Evolutionary conservation across 345 rosid genomes (phyloP).

Genomic region (Luvunga scandens): DNA sequence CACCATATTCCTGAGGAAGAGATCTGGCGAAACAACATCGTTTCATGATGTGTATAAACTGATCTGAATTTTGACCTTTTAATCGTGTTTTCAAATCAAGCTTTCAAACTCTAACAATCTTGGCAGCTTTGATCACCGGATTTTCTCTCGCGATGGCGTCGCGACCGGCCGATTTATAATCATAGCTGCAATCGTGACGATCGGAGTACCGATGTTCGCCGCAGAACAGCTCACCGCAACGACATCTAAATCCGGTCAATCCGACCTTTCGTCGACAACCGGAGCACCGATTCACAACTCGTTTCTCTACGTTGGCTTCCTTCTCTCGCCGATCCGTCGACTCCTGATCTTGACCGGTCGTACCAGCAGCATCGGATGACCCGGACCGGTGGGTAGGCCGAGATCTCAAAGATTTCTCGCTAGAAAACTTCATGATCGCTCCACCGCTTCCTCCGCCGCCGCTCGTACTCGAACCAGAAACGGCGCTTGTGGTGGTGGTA

Average conservation of each 20-base stretch:
- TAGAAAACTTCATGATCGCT: conserved; percentile 43
- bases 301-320: conserved; percentile 37
- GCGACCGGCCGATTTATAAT: conserved; percentile 85
- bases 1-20: conserved; percentile 13
- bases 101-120: conserved; percentile 78
- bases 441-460: conserved; percentile 27
- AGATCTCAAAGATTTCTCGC: conserved; percentile 53
- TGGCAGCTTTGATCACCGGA: conserved; percentile 94
- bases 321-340: conserved; percentile 21
- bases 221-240: conserved; percentile 94
- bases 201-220: conserved; percentile 93
- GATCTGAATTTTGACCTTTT: background rate
- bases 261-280: conserved; percentile 88
- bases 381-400: conserved; percentile 32
- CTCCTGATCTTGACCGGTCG: conserved; percentile 13
- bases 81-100: background rate
- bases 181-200: conserved; percentile 92
- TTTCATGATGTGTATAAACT: background rate
- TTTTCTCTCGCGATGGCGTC: conserved; percentile 93
- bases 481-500: conserved; percentile 24
- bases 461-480: conserved; percentile 12
- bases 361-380: background rate
- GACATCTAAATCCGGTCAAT: conserved; percentile 93
- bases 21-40: conserved; percentile 13
- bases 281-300: conserved; percentile 77